Conservation (phyloP, 2,329 filamentous ascomycete genomes). For the Fusarium dlaminii region DNA sequence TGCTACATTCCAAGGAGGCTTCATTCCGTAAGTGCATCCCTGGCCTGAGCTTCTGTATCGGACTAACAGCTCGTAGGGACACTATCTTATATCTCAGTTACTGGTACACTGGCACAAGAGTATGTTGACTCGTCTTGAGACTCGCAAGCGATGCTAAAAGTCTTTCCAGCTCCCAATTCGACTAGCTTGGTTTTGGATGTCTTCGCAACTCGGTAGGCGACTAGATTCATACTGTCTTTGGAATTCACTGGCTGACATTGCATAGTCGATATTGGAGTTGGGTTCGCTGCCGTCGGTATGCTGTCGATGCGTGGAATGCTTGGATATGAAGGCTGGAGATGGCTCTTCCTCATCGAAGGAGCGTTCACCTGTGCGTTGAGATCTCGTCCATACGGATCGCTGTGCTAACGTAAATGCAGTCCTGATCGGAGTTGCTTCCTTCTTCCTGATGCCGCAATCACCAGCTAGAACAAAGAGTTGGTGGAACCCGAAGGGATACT, state of each 20-base stretch:
- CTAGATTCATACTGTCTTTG: too few relatives aligned
- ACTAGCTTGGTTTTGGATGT: background rate
- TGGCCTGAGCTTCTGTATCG: too few relatives aligned
- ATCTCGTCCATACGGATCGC: accelerated
- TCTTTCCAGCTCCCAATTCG: background rate
- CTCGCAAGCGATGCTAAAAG: background rate
- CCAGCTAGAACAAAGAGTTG: background rate
- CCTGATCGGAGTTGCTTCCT: background rate
- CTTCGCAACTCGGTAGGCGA: background rate
- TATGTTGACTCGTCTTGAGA: background rate
- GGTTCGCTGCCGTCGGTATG: conserved; percentile 50
- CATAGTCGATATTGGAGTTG: background rate
- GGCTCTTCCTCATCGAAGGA: conserved; percentile 58
- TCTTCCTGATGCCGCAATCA: background rate
- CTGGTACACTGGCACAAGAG: background rate
- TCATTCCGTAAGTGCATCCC: background rate
- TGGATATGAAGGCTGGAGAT: conserved; percentile 65
- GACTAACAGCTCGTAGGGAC: background rate
- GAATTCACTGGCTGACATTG: too few relatives aligned
- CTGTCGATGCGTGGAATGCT: conserved; percentile 62
- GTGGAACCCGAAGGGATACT: background rate
- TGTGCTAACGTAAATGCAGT: background rate
- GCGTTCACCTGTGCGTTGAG: conserved; percentile 9
- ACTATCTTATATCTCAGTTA: background rate
- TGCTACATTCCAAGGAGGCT: background rate